Evolutionary conservation across 805 yeast genomes (phyloP), one percentile per base, ranked within the genome.

Genomic region (Kodamaea neixiangensis): DNA sequence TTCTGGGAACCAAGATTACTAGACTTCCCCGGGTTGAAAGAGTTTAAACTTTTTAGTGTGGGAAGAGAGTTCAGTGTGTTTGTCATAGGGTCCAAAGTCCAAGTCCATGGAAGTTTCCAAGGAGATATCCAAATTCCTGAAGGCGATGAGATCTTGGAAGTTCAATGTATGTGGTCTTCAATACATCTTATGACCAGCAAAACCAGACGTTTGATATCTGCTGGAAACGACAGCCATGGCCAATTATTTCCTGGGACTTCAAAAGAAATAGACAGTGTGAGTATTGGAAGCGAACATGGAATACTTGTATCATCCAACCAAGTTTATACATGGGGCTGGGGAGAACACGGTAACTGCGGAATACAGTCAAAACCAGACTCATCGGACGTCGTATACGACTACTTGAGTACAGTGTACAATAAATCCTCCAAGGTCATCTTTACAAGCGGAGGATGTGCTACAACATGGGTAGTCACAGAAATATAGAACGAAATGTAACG

Each of bases 301-400:
- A 59, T 91, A 14, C 58, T 80, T 9, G 62, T 66, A 5, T 47
- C 58, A 1, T 55, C 63, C 13, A 58, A 66, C 37, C 46, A 50
- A 7, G 85, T 91, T 0, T 71, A 62, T 49, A 78, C 92, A 1
- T 94, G 98, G 98, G 99, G 99, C 0, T 93, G 99, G 99, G 97
- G 97, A 11, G 98, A 94, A 62, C 99, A 93, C 66, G 99, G 99
- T 0, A 93, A 93, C 63, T 93, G 98, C 68, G 96, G 97, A 0
- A 46, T 49, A 1, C 47, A 56, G 17, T 35, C 40, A 3, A 14
- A 20, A 10, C 47, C 35, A 43, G 47, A 44, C 15, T 45, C 56
- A 2, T 65, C 51, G 34, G 68, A 47, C 44, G 78, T 70, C 43
- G 71, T 75, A 2, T 75, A 67, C 52, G 68, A 65, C 52, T 60